Evolutionary conservation across 2,329 filamentous ascomycete species (phyloP).

Genomic region (Colletotrichum paranaense): DNA sequence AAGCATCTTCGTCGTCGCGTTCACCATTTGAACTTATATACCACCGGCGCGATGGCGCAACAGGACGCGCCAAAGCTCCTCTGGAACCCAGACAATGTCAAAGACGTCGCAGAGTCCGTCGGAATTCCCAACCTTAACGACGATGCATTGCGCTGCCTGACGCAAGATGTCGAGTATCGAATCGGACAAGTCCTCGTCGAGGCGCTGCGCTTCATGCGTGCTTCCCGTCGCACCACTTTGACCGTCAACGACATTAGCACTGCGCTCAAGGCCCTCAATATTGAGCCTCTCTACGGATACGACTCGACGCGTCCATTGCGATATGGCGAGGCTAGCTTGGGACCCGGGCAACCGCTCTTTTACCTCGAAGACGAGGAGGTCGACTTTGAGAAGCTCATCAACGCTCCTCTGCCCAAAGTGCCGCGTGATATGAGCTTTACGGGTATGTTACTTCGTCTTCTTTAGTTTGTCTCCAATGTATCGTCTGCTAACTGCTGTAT

Average conservation of each 20-base stretch:
- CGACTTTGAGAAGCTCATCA: conserved; percentile 98
- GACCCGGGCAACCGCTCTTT: conserved; percentile 92
- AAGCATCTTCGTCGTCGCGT: neutral
- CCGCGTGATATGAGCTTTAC: conserved; percentile 94
- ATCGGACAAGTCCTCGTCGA: conserved; percentile 94
- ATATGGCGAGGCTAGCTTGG: conserved; percentile 93
- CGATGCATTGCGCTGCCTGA: conserved; percentile 87
- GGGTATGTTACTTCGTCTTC: conserved; percentile 60
- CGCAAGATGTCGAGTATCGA: conserved; percentile 95
- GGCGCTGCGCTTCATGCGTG: conserved; percentile 95
- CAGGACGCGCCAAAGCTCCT: conserved; percentile 62
- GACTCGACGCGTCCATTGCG: conserved; percentile 89
- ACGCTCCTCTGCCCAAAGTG: conserved; percentile 93
- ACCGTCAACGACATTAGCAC: conserved; percentile 91
- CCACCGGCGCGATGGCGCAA: conserved; percentile 27
- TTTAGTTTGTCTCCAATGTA: conserved; percentile 14
- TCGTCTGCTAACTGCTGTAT: conserved; percentile 31
- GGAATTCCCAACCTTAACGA: conserved; percentile 85
- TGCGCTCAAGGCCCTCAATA: conserved; percentile 86
- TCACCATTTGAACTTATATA: neutral
- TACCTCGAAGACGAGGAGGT: conserved; percentile 99
- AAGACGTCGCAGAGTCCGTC: conserved; percentile 95
- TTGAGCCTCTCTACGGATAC: conserved; percentile 96
- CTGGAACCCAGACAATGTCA: conserved; percentile 97
- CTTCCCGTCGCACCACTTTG: conserved; percentile 85